Conservation (phyloP, 352 stramenopile species). For the Peronospora belbahrii region DNA sequence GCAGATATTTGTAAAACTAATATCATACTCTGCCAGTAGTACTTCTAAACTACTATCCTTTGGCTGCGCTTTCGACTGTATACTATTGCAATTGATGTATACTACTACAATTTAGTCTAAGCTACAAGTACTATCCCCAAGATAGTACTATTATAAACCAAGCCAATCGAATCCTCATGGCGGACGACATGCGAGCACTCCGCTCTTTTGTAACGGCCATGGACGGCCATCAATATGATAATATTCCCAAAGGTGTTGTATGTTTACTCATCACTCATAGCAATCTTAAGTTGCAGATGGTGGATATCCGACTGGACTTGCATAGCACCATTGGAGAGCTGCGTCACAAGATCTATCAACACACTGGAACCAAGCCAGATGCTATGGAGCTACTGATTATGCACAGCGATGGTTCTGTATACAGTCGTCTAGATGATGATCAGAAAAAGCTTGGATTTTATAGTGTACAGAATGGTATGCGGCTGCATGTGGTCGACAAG, state of each 20-base stretch:
- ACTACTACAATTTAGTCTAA: too few relatives aligned
- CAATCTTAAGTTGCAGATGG: conserved; percentile 94
- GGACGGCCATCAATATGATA: conserved; percentile 82
- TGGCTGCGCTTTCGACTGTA: too few relatives aligned
- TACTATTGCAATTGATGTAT: too few relatives aligned
- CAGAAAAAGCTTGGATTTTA: conserved; percentile 89
- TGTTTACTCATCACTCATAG: conserved; percentile 95
- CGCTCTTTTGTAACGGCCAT: conserved; percentile 79
- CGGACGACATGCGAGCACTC: conserved; percentile 61
- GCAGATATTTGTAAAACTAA: too few relatives aligned
- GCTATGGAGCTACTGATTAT: conserved; percentile 78
- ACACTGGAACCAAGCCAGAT: conserved; percentile 91
- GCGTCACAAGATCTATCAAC: conserved; percentile 90
- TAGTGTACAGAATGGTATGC: conserved; percentile 85
- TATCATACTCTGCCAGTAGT: too few relatives aligned
- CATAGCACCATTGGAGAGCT: conserved; percentile 86
- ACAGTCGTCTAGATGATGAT: conserved; percentile 60
- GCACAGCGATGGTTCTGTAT: conserved; percentile 40
- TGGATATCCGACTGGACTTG: conserved; percentile 95
- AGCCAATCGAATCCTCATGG: conserved; percentile 46
- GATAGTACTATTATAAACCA: too few relatives aligned
- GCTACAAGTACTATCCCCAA: too few relatives aligned
- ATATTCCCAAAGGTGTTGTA: conserved; percentile 83
- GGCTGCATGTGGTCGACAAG: conserved; percentile 92
- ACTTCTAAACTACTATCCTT: too few relatives aligned